Percentiles rank a stretch among this genome's conserved stretches.
phyloP scores from a whole-genome alignment of 2,329 filamentous ascomycete genomes.

The Apiospora pterosperma region DNA sequence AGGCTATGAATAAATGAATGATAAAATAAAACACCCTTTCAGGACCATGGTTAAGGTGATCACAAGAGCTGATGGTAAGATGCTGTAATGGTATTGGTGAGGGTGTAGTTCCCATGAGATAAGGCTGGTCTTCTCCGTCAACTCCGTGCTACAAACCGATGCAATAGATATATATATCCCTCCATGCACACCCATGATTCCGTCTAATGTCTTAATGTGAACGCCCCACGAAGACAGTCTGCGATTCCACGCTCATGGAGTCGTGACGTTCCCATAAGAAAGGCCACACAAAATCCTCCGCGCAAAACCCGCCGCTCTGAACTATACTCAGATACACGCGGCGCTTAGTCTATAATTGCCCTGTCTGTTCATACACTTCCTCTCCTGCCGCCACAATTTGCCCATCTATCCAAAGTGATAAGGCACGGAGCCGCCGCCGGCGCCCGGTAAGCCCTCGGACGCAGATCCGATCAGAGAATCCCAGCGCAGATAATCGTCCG shows the following conservation, averaged over 20 bases:
- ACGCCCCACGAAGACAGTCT: not conserved
- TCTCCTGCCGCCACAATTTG: not conserved
- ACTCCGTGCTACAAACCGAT: not conserved
- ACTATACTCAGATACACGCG: not conserved
- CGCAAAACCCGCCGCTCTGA: not conserved
- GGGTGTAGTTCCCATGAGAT: not conserved
- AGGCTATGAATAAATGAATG: not conserved
- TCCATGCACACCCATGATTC: not conserved
- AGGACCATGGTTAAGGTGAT: not conserved
- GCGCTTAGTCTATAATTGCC: no score
- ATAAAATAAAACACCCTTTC: not conserved
- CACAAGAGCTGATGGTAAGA: not conserved
- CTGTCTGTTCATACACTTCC: not conserved
- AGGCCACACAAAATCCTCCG: not conserved
- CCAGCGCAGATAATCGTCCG: constrained; percentile 1
- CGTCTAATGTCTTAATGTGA: not conserved
- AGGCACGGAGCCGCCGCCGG: not conserved
- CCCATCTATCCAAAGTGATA: not conserved
- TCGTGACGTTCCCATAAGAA: not conserved
- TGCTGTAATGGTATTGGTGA: not conserved
- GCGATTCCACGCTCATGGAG: not conserved
- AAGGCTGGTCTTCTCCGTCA: not conserved
- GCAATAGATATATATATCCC: not conserved
- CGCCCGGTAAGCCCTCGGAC: not conserved
- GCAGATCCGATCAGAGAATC: not conserved